Evolutionary conservation across 2,329 filamentous ascomycete genomes (phyloP), one percentile per base, ranked within the genome.

Genomic region (Sporothrix pseudoabietina): DNA sequence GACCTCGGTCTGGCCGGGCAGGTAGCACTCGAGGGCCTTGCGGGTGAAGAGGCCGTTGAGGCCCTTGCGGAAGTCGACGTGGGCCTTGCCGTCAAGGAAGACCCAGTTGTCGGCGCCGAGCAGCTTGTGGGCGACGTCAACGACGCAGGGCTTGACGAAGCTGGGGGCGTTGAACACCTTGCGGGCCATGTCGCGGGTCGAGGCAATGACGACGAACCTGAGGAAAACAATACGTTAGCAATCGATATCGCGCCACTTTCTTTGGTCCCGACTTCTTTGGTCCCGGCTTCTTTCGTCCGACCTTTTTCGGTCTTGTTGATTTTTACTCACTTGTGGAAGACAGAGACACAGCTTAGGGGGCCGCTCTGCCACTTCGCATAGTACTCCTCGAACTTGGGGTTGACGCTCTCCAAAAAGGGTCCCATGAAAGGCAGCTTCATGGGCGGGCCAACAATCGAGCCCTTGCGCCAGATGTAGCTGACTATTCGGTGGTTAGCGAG

Each of bases 61-160:
- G 71, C 96, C 96, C 85, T 98, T 98, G 81, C 96, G 94, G 84
- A 96, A 99, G 79, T 98, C 96, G 77, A 97, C 93, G 79, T 99
- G 96, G 54, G 90, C 90, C 84, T 94, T 97, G 79, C 96, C 96
- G 80, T 98, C 95, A 77, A 99, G 86, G 84, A 98, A 98, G 22
- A 98, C 96, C 94, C 94, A 99, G 85, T 98, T 98, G 79, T 92
- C 91, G 75, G 90, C 88, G 74, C 96, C 93, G 71, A 99, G 90
- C 69, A 99, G 92, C 85, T 98, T 98, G 83, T 94, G 91, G 26
- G 96, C 96, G 74, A 91, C 90, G 81, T 98, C 95, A 76, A 99
- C 96, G 75, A 99, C 94, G 80, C 94, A 98, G 57, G 96, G 96
- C 85, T 98, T 98, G 81, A 97, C 94, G 80, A 91, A 98, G 70